Conservation (phyloP, 2,329 filamentous ascomycete species). For the Aspergillus tanneri region DNA sequence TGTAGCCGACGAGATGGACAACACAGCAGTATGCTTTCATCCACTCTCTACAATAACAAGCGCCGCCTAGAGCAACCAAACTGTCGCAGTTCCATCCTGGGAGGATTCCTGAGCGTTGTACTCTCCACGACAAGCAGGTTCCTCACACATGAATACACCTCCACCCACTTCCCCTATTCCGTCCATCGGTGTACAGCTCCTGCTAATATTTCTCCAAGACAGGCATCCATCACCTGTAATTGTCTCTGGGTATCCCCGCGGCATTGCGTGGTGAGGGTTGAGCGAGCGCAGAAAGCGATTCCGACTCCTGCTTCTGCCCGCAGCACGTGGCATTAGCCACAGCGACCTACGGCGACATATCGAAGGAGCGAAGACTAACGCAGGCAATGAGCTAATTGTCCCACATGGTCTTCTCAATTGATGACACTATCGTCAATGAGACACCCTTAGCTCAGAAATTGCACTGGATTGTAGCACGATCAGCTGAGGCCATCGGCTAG, state of each 20-base stretch:
- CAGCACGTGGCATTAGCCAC: constrained; percentile 10
- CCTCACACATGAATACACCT: constrained; percentile 12
- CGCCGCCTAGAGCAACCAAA: constrained; percentile 7
- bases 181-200: constrained; percentile 24
- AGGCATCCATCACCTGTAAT: constrained; percentile 16
- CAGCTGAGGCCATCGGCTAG: constrained; percentile 25
- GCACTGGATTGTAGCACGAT: constrained; percentile 21
- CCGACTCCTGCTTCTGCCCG: neutral
- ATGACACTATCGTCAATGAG: constrained; percentile 23
- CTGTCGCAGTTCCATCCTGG: constrained; percentile 22
- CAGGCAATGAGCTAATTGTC: constrained; percentile 10
- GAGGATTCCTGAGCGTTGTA: constrained; percentile 21
- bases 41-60: neutral
- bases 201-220: constrained; percentile 19
- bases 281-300: constrained; percentile 1
- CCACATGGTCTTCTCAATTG: constrained; percentile 20
- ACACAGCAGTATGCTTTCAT: constrained; percentile 22
- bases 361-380: constrained; percentile 19
- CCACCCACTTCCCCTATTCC: constrained; percentile 17
- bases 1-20: constrained; percentile 24
- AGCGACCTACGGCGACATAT: constrained; percentile 18
- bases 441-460: constrained; percentile 24
- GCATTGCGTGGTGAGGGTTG: constrained; percentile 21
- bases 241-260: constrained; percentile 16
- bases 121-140: constrained; percentile 19